A percentile compares a stretch with the other conserved stretches of the same genome.
Conservation (phyloP, 1,284 basidiomycete genomes). For the Cystobasidium slooffiae region DNA sequence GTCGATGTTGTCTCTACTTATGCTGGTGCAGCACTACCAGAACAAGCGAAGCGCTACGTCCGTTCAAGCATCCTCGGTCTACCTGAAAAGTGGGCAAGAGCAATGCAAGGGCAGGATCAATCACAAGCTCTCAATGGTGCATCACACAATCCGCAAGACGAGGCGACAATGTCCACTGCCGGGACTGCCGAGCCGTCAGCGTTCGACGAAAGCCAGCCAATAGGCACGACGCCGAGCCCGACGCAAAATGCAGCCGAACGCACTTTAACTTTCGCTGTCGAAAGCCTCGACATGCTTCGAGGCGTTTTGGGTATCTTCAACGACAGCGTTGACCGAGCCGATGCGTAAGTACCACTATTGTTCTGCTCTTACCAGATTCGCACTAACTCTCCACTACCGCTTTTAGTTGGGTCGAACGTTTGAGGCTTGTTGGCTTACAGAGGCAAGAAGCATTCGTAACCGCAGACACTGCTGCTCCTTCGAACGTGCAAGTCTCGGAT, state of each 20-base stretch:
- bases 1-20: constrained; percentile 86
- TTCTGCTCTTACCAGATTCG: not conserved
- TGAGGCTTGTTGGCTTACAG: constrained; percentile 74
- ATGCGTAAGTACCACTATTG: constrained; percentile 66
- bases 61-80: constrained; percentile 78
- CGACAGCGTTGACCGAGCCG: constrained; percentile 83
- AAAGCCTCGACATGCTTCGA: constrained; percentile 87
- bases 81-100: constrained; percentile 76
- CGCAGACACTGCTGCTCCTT: not conserved
- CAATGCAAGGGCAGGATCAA: constrained; percentile 48
- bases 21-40: constrained; percentile 79
- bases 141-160: not conserved
- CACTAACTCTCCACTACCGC: constrained; percentile 7
- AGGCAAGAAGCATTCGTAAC: constrained; percentile 57
- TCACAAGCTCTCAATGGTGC: constrained; percentile 3
- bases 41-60: constrained; percentile 76
- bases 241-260: constrained; percentile 72
- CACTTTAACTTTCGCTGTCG: constrained; percentile 80
- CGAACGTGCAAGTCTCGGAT: not conserved
- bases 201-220: not conserved
- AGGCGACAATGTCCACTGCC: not conserved
- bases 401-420: constrained; percentile 73
- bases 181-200: too few species aligned
- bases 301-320: constrained; percentile 83
- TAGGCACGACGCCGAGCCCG: constrained; percentile 49